Conservation (phyloP, 768 basidiomycete species). For the Mycena filopes region DNA sequence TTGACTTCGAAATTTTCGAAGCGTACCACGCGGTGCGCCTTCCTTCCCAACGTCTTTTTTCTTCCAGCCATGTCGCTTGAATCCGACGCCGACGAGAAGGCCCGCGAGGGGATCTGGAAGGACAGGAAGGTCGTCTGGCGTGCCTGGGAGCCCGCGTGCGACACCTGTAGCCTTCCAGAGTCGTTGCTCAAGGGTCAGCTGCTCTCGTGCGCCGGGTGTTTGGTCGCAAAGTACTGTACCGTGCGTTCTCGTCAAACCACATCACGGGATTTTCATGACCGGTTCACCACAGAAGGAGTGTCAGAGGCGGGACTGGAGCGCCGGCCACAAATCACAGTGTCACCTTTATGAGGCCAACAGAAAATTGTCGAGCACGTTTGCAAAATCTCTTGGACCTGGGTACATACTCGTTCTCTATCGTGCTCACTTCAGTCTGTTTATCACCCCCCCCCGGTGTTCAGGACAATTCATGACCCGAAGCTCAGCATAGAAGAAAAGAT, state of each 20-base stretch:
- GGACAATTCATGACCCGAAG: slow-evolving; percentile 13
- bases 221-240: slow-evolving; percentile 10
- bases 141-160: slow-evolving; percentile 16
- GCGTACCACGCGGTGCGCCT: too few species aligned
- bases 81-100: too few species aligned
- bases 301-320: slow-evolving; percentile 5
- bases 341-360: slow-evolving; percentile 19
- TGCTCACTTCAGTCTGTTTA: neutral
- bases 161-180: slow-evolving; percentile 11
- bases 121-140: slow-evolving; percentile 17
- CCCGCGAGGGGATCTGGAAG: slow-evolving; percentile 1
- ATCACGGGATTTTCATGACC: neutral
- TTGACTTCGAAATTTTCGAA: too few species aligned
- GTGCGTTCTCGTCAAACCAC: neutral
- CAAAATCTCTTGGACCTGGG: slow-evolving; percentile 15
- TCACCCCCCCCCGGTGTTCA: too few species aligned
- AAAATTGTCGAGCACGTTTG: slow-evolving; percentile 15
- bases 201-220: slow-evolving; percentile 1
- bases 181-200: slow-evolving; percentile 5
- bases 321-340: slow-evolving; percentile 8
- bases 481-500: slow-evolving; percentile 5
- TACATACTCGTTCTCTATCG: too few species aligned
- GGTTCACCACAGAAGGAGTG: neutral
- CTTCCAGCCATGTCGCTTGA: too few species aligned
- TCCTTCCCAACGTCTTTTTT: too few species aligned